Evolutionary conservation across 202 grass and related monocot genomes (phyloP).

Genomic region (Brachypodium distachyon): DNA sequence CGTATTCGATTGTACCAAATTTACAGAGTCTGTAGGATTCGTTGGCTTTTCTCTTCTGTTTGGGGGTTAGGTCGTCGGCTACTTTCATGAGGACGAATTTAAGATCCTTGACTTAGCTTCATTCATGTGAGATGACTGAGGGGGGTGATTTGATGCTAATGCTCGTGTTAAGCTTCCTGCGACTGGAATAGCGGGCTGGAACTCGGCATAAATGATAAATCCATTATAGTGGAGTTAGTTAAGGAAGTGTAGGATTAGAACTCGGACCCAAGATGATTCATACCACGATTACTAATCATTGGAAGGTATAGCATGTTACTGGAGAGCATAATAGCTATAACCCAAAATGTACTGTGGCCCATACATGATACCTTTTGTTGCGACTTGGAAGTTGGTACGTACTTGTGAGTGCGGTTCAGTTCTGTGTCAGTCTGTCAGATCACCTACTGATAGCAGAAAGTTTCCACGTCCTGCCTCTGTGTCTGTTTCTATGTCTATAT

Average conservation of each 20-base stretch:
- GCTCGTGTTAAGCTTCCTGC: background rate
- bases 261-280: background rate
- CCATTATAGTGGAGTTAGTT: background rate
- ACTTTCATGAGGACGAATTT: background rate
- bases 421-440: conserved; percentile 11
- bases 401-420: background rate
- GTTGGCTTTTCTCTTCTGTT: conserved; percentile 5
- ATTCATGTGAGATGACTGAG: background rate
- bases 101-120: background rate
- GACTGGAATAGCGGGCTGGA: background rate
- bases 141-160: background rate
- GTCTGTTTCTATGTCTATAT: background rate
- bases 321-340: background rate
- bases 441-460: background rate
- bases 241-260: background rate
- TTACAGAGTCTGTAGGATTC: background rate
- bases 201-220: background rate
- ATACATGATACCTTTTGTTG: background rate
- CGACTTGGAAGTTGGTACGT: background rate
- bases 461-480: background rate
- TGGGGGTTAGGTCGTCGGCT: background rate
- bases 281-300: background rate
- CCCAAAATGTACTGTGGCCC: conserved; percentile 9
- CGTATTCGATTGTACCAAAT: background rate
- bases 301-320: background rate